A percentile compares a stretch with the other conserved stretches of the same genome.
Evolutionary conservation across 75 land plant genomes (phyloP).

Genomic region (Adiantum capillusveneris): DNA sequence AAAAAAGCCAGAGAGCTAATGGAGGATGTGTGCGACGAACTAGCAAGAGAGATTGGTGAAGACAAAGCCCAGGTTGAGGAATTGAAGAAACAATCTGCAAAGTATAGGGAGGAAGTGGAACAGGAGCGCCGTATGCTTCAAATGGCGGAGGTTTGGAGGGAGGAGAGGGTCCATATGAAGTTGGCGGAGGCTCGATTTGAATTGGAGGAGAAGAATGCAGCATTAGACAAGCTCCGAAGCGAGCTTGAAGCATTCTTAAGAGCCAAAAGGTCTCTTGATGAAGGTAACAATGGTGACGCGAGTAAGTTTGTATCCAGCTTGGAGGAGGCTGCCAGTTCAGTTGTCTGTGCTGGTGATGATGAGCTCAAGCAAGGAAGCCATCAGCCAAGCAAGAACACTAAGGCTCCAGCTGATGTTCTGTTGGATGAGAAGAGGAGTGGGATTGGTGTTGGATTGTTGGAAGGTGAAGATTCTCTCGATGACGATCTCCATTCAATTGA

Average conservation of each 20-base stretch:
- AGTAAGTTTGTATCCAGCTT: too few species aligned
- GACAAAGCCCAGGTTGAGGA: background rate
- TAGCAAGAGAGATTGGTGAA: conserved; percentile 4
- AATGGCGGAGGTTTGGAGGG: background rate
- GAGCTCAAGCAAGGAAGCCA: too few species aligned
- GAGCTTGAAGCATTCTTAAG: conserved; percentile 45
- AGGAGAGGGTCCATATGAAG: conserved; percentile 4
- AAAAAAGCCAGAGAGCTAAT: background rate
- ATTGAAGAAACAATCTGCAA: conserved; percentile 11
- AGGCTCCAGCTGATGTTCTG: too few species aligned
- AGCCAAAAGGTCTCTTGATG: too few species aligned
- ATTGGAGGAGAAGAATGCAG: conserved; percentile 22
- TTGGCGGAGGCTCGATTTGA: background rate
- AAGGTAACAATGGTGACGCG: too few species aligned
- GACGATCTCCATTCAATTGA: too few species aligned
- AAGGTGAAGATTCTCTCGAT: too few species aligned
- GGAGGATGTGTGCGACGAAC: conserved; percentile 2
- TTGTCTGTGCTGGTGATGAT: too few species aligned
- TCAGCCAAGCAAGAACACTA: too few species aligned
- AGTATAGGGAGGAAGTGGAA: conserved; percentile 63
- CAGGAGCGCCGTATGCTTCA: background rate
- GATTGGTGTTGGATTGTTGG: too few species aligned
- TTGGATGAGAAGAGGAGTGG: too few species aligned
- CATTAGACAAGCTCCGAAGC: conserved; percentile 47
- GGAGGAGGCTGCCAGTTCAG: too few species aligned